Base-by-base conservation (phyloP, 495 filamentous ascomycete species). In the Hyaloscypha hepaticicola region DNA sequence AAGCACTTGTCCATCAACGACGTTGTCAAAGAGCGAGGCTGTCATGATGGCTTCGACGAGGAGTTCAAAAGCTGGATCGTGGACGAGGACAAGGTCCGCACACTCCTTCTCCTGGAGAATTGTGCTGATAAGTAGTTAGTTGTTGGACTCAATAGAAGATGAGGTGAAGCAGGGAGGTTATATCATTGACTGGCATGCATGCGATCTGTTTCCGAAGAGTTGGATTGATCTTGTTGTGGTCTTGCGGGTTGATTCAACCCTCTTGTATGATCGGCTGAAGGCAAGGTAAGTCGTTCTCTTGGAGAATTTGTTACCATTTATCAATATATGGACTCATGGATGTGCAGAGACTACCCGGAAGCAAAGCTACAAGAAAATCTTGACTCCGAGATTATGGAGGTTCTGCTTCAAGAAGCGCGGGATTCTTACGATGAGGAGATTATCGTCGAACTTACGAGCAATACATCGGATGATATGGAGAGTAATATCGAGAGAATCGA, bases 181-280 rank as follows among this genome's bases (percentile, higher is more conserved):
- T 73, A 85, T 99, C 72, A 90, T 99, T 68, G 96, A 99, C 77
- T 99, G 94, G 95, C 95, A 99, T 75, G 93, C 92, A 0, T 97
- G 94, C 77, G 96, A 99, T 72, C 78, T 98, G 31, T 98, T 99
- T 73, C 94, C 96, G 25, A 86, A 89, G 73, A 88, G 88, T 72
- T 96, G 92, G 91, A 89, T 98, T 69, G 96, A 99, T 72, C 85
- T 99, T 1, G 94, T 98, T 1, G 90, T 98, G 5, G 96, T 98
- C 65, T 75, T 99, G 61, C 82, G 96, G 16, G 91, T 88, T 59
- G 86, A 92, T 58, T 88, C 89, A 27, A 88, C 83, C 31, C 77
- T 88, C 53, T 81, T 96, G 33, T 98, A 96, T 73, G 96, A 99
- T 73, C 86, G 96, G 63, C 77, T 98, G 63, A 85, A 82, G 62